phyloP scores from a whole-genome alignment of 192 early-diverging fungal species.

The Coemansia sp. region DNA sequence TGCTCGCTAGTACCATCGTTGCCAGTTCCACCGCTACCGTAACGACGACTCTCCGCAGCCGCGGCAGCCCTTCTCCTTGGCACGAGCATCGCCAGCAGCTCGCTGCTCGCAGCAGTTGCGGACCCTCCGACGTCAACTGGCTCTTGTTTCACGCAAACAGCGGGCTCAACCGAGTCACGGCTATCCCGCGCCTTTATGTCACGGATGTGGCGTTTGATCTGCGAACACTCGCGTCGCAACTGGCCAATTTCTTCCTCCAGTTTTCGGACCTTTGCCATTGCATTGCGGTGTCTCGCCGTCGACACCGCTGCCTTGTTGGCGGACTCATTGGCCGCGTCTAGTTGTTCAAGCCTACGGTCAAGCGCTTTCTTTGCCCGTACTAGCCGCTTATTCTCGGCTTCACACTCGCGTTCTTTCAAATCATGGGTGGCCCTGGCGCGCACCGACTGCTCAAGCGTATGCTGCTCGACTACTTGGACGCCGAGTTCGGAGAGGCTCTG shows the following conservation, averaged over 20 bases:
- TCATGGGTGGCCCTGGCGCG: conserved; percentile 66
- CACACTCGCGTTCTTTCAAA: conserved; percentile 64
- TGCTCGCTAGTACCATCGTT: background rate
- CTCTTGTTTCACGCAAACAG: background rate
- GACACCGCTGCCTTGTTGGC: conserved; percentile 24
- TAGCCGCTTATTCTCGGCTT: conserved; percentile 67
- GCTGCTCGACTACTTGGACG: conserved; percentile 61
- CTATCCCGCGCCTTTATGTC: conserved; percentile 13
- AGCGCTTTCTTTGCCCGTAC: conserved; percentile 46
- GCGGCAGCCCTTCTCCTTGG: conserved; percentile 13
- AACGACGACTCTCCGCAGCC: conserved; percentile 8
- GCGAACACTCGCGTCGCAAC: conserved; percentile 32
- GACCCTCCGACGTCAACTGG: background rate
- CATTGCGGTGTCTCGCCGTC: conserved; percentile 46
- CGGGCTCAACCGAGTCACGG: background rate
- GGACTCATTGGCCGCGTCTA: conserved; percentile 22
- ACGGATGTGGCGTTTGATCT: conserved; percentile 31
- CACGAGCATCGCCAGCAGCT: background rate
- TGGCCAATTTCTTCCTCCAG: conserved; percentile 19
- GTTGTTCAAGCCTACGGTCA: conserved; percentile 23
- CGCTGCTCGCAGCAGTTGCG: background rate
- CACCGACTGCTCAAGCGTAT: conserved; percentile 64
- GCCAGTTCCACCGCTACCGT: background rate
- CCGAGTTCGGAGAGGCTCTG: conserved; percentile 38
- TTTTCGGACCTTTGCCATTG: conserved; percentile 17